These are phyloP conservation scores for Phytopythium litorale DNA, from an alignment of 352 stramenopile species.

Conservation along the genomic window DNA sequence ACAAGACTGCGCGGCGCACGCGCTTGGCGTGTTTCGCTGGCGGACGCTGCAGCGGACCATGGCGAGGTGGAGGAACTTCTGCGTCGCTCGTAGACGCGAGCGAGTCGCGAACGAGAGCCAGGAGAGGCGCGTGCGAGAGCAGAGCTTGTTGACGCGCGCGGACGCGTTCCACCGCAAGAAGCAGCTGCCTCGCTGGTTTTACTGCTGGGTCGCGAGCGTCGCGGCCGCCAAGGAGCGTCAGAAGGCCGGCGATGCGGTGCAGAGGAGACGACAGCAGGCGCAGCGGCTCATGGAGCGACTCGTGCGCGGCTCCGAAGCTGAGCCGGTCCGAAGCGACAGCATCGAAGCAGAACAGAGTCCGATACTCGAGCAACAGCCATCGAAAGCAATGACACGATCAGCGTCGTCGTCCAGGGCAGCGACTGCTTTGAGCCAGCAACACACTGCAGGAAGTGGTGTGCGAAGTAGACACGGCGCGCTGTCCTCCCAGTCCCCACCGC, in stretches of 20 bases:
- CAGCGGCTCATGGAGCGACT: conserved; percentile 37
- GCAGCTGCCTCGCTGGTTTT: conserved; percentile 45
- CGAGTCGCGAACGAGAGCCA: conserved; percentile 10
- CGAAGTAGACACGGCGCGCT: not conserved
- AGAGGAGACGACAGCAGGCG: conserved; percentile 29
- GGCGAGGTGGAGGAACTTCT: conserved; percentile 14
- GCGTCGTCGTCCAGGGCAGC: not conserved
- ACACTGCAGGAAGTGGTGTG: not conserved
- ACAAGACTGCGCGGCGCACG: not conserved
- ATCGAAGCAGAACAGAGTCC: not conserved
- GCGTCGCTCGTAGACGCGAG: not conserved
- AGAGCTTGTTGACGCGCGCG: conserved; percentile 14
- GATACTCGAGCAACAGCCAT: not conserved
- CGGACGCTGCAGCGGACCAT: conserved; percentile 13
- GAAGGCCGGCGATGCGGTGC: conserved; percentile 16
- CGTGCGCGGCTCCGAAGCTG: conserved; percentile 13
- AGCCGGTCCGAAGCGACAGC: not conserved
- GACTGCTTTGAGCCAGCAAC: not conserved
- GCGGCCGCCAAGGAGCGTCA: conserved; percentile 23
- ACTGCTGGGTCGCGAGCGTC: conserved; percentile 31
- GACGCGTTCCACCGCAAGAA: conserved; percentile 30
- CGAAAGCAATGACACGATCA: not conserved
- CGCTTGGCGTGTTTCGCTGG: conserved; percentile 17
- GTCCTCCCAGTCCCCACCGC: not conserved
- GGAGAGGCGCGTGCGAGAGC: conserved; percentile 15